Percentiles rank a stretch among this genome's conserved stretches.
These are phyloP conservation scores for Phytophthora colocasiae DNA, from an alignment of 352 stramenopile genomes.

Conservation along the genomic window DNA sequence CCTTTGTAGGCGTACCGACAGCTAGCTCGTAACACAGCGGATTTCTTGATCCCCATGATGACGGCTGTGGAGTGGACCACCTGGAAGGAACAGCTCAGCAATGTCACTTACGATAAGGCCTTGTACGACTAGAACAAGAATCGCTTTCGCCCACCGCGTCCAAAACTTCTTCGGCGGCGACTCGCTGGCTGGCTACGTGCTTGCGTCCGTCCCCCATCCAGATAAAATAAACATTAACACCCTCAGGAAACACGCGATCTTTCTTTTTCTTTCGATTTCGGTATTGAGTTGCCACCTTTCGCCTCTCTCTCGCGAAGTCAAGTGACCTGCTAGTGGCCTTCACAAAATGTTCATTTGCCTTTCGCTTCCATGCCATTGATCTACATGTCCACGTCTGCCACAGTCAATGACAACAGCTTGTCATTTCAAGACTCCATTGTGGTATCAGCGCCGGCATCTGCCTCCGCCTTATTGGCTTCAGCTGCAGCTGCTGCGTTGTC, in stretches of 20 bases:
- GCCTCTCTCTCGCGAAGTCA: conserved; percentile 30
- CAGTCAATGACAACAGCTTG: conserved; percentile 29
- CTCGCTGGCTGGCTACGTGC: conserved; percentile 15
- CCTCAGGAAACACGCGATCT: conserved; percentile 45
- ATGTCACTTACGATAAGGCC: conserved; percentile 79
- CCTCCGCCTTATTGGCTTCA: conserved; percentile 20
- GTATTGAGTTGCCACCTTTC: conserved; percentile 31
- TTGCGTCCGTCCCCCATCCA: conserved; percentile 35
- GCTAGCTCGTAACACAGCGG: conserved; percentile 75
- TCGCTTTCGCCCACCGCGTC: conserved; percentile 8
- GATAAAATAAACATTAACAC: conserved; percentile 45
- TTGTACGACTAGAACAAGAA: conserved; percentile 70
- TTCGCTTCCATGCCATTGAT: conserved; percentile 35
- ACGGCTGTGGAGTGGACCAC: conserved; percentile 85
- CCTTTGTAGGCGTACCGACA: conserved; percentile 73
- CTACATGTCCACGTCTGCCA: conserved; percentile 30
- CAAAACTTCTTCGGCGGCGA: conserved; percentile 4
- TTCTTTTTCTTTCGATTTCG: conserved; percentile 54
- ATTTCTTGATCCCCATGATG: conserved; percentile 85
- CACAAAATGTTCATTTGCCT: conserved; percentile 32
- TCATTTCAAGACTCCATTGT: conserved; percentile 45
- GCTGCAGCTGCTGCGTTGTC: conserved; percentile 22
- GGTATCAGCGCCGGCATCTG: conserved; percentile 30
- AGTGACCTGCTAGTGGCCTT: conserved; percentile 28
- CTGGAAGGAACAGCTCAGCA: conserved; percentile 82